A percentile compares a stretch with the other conserved stretches of the same genome.
These are phyloP conservation scores for Brasilioporus rufonigricans DNA, from an alignment of 768 basidiomycete genomes.

Conservation along the genomic window DNA sequence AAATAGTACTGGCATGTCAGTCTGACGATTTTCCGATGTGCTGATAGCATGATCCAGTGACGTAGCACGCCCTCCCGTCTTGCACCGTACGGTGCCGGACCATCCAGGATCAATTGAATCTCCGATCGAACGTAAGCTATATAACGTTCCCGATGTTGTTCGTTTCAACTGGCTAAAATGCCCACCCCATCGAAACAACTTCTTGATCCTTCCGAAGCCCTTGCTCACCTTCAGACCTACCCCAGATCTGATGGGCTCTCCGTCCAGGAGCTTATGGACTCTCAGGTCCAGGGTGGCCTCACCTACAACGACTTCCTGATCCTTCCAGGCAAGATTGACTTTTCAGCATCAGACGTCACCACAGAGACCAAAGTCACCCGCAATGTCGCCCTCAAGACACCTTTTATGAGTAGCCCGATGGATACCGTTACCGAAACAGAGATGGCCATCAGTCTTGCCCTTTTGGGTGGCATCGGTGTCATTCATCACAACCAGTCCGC, in stretches of 20 bases:
- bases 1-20: too few species aligned
- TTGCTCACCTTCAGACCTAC: slow-evolving; percentile 76
- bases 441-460: slow-evolving; percentile 92
- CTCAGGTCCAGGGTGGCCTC: slow-evolving; percentile 80
- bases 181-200: too few species aligned
- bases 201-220: slow-evolving; percentile 70
- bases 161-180: slow-evolving; percentile 32
- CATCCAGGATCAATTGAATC: too few species aligned
- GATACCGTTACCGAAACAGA: slow-evolving; percentile 97
- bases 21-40: too few species aligned
- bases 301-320: slow-evolving; percentile 98
- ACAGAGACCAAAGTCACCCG: slow-evolving; percentile 87
- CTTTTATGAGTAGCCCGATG: slow-evolving; percentile 98
- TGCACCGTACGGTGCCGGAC: too few species aligned
- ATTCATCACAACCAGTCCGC: slow-evolving; percentile 95
- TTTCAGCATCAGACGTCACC: slow-evolving; percentile 74
- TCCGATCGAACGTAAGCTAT: slow-evolving; percentile 13
- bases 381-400: slow-evolving; percentile 90
- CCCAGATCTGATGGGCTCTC: slow-evolving; percentile 76
- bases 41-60: too few species aligned
- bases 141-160: not conserved
- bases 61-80: too few species aligned
- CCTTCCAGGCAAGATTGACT: slow-evolving; percentile 94
- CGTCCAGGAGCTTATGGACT: slow-evolving; percentile 84
- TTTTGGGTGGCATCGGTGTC: slow-evolving; percentile 95